These are phyloP conservation scores for Epichloe baconii DNA, from an alignment of 2,329 filamentous ascomycete species.

Conservation along the genomic window DNA sequence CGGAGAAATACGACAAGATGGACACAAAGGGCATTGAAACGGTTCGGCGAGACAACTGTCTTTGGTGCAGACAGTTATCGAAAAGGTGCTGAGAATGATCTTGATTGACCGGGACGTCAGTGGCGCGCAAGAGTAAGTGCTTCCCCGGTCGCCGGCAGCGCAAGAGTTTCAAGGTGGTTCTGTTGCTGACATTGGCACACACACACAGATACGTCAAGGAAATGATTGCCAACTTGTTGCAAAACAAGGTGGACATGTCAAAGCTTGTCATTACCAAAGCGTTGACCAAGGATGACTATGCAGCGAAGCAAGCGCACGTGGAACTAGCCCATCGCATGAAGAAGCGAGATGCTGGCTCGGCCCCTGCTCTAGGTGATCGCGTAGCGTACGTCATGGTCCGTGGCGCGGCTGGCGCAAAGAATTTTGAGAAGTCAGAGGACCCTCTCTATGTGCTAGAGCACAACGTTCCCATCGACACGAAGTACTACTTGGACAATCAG, in stretches of 20 bases:
- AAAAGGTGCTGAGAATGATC: slow-evolving; percentile 91
- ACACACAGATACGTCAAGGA: slow-evolving; percentile 75
- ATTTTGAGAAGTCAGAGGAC: slow-evolving; percentile 95
- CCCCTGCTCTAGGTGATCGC: slow-evolving; percentile 83
- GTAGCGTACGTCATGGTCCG: slow-evolving; percentile 98
- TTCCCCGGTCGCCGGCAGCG: background rate
- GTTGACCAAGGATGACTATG: slow-evolving; percentile 79
- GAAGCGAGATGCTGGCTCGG: slow-evolving; percentile 90
- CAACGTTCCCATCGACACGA: slow-evolving; percentile 95
- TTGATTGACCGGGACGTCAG: slow-evolving; percentile 84
- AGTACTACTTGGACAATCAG: slow-evolving; percentile 98
- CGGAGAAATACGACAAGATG: slow-evolving; percentile 97
- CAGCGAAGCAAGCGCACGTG: slow-evolving; percentile 42
- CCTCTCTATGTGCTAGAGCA: slow-evolving; percentile 95
- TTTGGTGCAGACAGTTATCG: slow-evolving; percentile 95
- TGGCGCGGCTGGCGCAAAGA: slow-evolving; percentile 76
- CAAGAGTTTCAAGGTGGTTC: background rate
- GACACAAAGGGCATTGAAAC: slow-evolving; percentile 99
- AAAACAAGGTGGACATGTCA: slow-evolving; percentile 98
- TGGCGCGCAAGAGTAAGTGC: slow-evolving; percentile 76
- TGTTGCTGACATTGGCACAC: slow-evolving; percentile 1
- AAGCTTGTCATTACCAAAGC: slow-evolving; percentile 99
- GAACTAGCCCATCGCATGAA: slow-evolving; percentile 24
- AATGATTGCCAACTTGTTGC: slow-evolving; percentile 84
- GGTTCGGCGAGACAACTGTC: slow-evolving; percentile 89